phyloP scores from a whole-genome alignment of 305 asterid genomes.

The Stenogyne calaminthoides region DNA sequence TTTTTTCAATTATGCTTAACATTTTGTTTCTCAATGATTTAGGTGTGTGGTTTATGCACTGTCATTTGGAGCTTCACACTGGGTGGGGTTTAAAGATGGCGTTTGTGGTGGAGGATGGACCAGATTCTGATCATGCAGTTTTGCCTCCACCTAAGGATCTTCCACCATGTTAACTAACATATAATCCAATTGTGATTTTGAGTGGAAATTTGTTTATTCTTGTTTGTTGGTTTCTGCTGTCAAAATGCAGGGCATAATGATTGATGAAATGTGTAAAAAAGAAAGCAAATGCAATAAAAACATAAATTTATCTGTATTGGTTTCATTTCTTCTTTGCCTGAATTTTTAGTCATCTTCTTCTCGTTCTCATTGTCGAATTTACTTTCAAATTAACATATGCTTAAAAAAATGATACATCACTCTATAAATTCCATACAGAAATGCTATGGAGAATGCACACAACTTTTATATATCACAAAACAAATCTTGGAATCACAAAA shows the following conservation, averaged over 20 bases:
- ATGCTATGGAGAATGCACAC: neutral
- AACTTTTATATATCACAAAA: neutral
- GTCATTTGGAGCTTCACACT: slow-evolving; percentile 69
- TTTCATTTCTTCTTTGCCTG: no score
- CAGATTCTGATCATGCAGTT: slow-evolving; percentile 38
- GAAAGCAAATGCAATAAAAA: neutral
- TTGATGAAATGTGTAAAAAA: neutral
- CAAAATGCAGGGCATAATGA: slow-evolving; percentile 26
- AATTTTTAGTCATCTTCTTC: no score
- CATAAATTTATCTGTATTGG: neutral
- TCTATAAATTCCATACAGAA: neutral
- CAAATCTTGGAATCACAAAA: neutral
- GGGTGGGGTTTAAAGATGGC: slow-evolving; percentile 69
- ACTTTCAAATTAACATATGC: neutral
- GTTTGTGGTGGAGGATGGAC: slow-evolving; percentile 61
- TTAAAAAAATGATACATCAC: neutral
- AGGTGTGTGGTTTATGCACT: slow-evolving; percentile 72
- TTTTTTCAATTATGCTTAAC: neutral
- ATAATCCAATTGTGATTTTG: slow-evolving; percentile 4
- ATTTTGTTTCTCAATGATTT: neutral
- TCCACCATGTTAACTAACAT: slow-evolving; percentile 47
- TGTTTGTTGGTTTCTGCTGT: slow-evolving; percentile 1
- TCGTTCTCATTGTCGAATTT: neutral
- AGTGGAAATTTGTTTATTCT: slow-evolving; percentile 10
- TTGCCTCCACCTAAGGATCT: slow-evolving; percentile 69